Conservation (phyloP, 2,329 filamentous ascomycete genomes). For the Trichoderma oligosporum region DNA sequence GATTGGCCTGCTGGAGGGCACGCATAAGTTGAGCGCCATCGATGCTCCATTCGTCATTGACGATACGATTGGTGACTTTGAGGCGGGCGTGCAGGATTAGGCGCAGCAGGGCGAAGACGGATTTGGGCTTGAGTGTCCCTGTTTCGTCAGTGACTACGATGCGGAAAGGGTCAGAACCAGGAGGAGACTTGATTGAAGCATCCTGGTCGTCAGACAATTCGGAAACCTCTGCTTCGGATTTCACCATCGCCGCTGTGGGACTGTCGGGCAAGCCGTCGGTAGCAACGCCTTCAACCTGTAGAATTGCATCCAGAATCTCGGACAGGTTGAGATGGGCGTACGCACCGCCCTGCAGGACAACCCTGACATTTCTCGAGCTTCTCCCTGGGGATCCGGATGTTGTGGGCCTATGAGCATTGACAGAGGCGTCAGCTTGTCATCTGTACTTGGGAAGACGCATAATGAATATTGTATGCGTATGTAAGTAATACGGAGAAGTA, state of each 20-base stretch:
- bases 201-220: slow-evolving; percentile 18
- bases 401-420: slow-evolving; percentile 6
- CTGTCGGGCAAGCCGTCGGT: background rate
- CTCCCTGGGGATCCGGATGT: slow-evolving; percentile 6
- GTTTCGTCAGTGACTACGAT: slow-evolving; percentile 28
- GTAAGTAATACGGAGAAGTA: background rate
- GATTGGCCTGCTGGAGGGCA: slow-evolving; percentile 23
- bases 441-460: background rate
- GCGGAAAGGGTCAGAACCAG: slow-evolving; percentile 21
- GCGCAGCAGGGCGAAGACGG: slow-evolving; percentile 29
- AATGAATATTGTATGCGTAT: background rate
- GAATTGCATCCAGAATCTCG: slow-evolving; percentile 34
- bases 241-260: background rate
- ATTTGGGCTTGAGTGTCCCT: slow-evolving; percentile 27
- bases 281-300: slow-evolving; percentile 29
- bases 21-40: slow-evolving; percentile 28
- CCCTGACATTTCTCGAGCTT: slow-evolving; percentile 13
- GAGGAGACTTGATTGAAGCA: background rate
- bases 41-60: slow-evolving; percentile 32
- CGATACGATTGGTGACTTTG: slow-evolving; percentile 29
- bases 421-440: slow-evolving; percentile 14
- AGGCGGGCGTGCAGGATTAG: slow-evolving; percentile 32
- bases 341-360: slow-evolving; percentile 20
- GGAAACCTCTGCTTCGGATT: background rate
- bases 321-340: slow-evolving; percentile 39